phyloP scores from a whole-genome alignment of 306 rosid species.

The Betula pendula region DNA sequence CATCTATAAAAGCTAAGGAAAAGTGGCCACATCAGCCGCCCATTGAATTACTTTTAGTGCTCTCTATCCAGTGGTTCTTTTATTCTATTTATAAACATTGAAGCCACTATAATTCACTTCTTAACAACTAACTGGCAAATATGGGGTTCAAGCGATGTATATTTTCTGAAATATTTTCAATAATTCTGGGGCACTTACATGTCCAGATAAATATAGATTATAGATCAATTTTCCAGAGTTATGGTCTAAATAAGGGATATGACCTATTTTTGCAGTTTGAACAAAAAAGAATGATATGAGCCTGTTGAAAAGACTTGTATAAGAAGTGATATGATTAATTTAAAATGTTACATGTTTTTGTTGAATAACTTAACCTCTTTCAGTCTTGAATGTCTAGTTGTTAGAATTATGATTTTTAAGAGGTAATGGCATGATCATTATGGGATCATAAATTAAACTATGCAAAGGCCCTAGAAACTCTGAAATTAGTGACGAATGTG shows the following conservation, averaged over 20 bases:
- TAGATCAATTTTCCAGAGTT: constrained; percentile 17
- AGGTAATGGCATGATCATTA: neutral
- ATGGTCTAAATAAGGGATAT: constrained; percentile 39
- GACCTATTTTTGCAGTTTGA: neutral
- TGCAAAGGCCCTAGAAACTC: neutral
- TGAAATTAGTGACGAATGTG: neutral
- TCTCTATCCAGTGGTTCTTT: constrained; percentile 14
- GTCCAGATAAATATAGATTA: constrained; percentile 32
- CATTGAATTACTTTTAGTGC: constrained; percentile 24
- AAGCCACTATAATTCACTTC: constrained; percentile 19
- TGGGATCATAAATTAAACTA: neutral
- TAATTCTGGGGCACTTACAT: constrained; percentile 32
- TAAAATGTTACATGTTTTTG: neutral
- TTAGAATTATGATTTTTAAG: neutral
- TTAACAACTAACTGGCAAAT: constrained; percentile 10
- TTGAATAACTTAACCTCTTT: neutral
- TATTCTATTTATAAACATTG: constrained; percentile 6
- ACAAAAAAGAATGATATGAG: neutral
- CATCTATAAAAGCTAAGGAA: constrained; percentile 8
- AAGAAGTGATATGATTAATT: neutral
- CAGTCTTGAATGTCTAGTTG: neutral
- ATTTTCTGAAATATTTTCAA: constrained; percentile 22
- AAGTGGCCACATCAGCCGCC: constrained; percentile 28
- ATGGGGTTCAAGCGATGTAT: constrained; percentile 17
- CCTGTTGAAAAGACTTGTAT: neutral